A percentile compares a stretch with the other conserved stretches of the same genome.
Evolutionary conservation across 108 stramenopile species (phyloP).

Genomic region (Skeletonema marinoi): DNA sequence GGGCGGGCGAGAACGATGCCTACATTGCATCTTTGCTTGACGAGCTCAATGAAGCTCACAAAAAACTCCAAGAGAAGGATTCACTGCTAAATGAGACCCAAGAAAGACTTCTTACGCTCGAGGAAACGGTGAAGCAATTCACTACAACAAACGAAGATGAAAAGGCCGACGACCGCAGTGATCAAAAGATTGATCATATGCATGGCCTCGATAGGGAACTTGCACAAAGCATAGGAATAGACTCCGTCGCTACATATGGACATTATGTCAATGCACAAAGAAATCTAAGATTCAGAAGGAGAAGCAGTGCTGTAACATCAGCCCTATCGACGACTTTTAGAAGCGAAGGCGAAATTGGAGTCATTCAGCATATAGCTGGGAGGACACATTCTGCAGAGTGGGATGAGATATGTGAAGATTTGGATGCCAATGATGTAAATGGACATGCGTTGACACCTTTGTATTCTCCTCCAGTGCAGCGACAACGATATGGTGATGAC

Average conservation of each 20-base stretch:
- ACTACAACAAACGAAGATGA: too few species aligned
- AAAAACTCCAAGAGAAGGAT: background rate
- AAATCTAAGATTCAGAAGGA: background rate
- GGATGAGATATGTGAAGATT: background rate
- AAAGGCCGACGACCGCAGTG: background rate
- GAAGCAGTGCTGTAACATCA: background rate
- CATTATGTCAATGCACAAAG: background rate
- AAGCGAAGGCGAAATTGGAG: background rate
- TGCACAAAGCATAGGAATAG: background rate
- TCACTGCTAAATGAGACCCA: background rate
- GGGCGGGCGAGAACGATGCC: background rate
- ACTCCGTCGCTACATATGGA: background rate
- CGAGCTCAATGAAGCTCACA: background rate
- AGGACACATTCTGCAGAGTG: background rate
- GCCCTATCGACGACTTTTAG: background rate
- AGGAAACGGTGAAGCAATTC: too few species aligned
- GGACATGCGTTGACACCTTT: background rate
- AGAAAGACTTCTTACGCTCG: too few species aligned
- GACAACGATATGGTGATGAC: slow-evolving; percentile 5
- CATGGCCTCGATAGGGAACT: background rate
- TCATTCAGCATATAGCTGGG: background rate
- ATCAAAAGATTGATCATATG: background rate
- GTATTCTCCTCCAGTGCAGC: slow-evolving; percentile 4
- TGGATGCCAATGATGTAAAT: background rate
- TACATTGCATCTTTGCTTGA: background rate